A percentile compares a stretch with the other conserved stretches of the same genome.
Evolutionary conservation across 805 yeast species (phyloP).

Genomic region (Maudiozyma barnettii): DNA sequence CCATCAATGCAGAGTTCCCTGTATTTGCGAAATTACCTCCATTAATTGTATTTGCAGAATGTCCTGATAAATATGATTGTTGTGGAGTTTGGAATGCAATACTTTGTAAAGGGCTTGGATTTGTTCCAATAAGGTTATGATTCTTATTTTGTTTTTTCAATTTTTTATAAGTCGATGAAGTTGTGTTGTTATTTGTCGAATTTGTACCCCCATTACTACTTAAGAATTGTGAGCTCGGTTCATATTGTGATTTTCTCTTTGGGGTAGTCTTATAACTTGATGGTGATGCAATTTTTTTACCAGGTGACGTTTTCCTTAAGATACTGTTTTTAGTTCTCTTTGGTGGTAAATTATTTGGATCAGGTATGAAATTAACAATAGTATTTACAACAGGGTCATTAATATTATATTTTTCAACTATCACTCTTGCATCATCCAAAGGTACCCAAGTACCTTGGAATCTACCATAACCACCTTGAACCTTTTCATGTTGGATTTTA

Average conservation of each 20-base stretch:
- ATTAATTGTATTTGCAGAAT: background rate
- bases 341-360: slow-evolving; percentile 36
- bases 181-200: background rate
- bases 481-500: slow-evolving; percentile 60
- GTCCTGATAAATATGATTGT: slow-evolving; percentile 9
- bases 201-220: background rate
- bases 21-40: background rate
- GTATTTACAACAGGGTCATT: slow-evolving; percentile 40
- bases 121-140: background rate
- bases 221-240: slow-evolving; percentile 2
- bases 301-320: slow-evolving; percentile 25
- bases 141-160: slow-evolving; percentile 6
- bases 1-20: background rate
- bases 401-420: slow-evolving; percentile 45
- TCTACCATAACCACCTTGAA: slow-evolving; percentile 79
- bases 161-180: slow-evolving; percentile 1
- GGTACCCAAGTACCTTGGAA: slow-evolving; percentile 88
- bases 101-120: slow-evolving; percentile 29
- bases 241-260: slow-evolving; percentile 19
- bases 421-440: slow-evolving; percentile 47
- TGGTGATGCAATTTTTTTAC: slow-evolving; percentile 27
- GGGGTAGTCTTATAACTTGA: slow-evolving; percentile 28
- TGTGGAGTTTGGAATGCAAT: slow-evolving; percentile 29
- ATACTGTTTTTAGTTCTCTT: slow-evolving; percentile 33
- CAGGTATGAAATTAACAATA: slow-evolving; percentile 47